Base-by-base conservation (phyloP, 2,329 filamentous ascomycete genomes). In the Xylaria sp. region DNA sequence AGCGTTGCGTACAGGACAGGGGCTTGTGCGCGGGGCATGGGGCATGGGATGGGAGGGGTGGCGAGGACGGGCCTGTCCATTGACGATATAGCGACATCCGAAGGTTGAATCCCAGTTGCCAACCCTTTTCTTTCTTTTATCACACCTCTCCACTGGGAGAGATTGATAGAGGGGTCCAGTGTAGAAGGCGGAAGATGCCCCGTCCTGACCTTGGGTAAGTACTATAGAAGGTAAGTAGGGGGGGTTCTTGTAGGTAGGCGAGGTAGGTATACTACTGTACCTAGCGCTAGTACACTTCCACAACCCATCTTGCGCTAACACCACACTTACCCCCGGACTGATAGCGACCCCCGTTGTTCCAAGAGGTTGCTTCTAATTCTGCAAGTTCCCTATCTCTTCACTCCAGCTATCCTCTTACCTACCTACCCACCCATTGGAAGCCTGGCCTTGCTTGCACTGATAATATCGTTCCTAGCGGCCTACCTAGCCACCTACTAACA, bases 181-280 rank as follows among this genome's bases (percentile, higher is more conserved):
- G 40, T 43, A 46, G 62, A 65, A 65, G 62, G 62, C 59, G 59
- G 57, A 45, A 63, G 8, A 9, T 31, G 9, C 28, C 28, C 28
- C 5, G 28, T 31, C n/a, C 28, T 31, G 28, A 31, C 28, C 5
- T 31, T 31, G 28, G 28, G 4, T n/a, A n/a, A 9, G 28, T 31
- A 9, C 5, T 31, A 9, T 31, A 31, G 28, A 31, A 31, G 28
- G 28, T n/a, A n/a, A n/a, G n/a, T n/a, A n/a, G n/a, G n/a, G n/a
- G n/a, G n/a, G n/a, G n/a, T n/a, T n/a, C n/a, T n/a, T n/a, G n/a
- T n/a, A n/a, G n/a, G n/a, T n/a, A n/a, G n/a, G n/a, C n/a, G n/a
- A n/a, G n/a, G n/a, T n/a, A n/a, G n/a, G n/a, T n/a, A n/a, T n/a
- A n/a, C n/a, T n/a, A n/a, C n/a, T n/a, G n/a, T n/a, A n/a, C n/a